These are phyloP conservation scores for Hypoxylon perforatum DNA, from an alignment of 495 filamentous ascomycete genomes.

Conservation along the genomic window DNA sequence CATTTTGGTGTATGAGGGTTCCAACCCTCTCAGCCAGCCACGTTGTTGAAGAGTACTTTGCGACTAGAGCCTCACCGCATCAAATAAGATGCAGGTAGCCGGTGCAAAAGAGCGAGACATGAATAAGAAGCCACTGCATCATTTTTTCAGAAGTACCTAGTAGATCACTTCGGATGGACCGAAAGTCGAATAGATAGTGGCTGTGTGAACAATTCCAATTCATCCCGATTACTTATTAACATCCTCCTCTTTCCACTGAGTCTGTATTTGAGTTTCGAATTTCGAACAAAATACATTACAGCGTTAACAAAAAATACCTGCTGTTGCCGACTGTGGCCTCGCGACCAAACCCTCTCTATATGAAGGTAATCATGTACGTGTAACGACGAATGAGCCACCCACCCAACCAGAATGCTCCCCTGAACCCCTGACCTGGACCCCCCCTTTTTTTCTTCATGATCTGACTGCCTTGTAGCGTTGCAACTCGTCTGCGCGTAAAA, in stretches of 20 bases:
- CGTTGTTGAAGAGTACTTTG: conserved; percentile 9
- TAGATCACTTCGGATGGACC: no score
- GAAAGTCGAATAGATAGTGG: no score
- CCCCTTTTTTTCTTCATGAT: conserved; percentile 17
- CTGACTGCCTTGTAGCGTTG: conserved; percentile 32
- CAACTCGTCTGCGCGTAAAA: conserved; percentile 35
- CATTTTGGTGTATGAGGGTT: background rate
- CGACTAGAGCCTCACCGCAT: conserved; percentile 20
- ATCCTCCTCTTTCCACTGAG: no score
- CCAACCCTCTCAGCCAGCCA: conserved; percentile 16
- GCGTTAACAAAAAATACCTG: background rate
- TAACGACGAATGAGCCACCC: conserved; percentile 28
- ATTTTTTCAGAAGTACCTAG: no score
- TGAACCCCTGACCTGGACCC: conserved; percentile 11
- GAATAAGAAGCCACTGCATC: background rate
- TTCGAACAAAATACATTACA: background rate
- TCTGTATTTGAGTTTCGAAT: no score
- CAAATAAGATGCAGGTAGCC: background rate
- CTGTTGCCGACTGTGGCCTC: conserved; percentile 23
- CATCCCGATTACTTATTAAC: no score
- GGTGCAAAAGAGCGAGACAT: conserved; percentile 14
- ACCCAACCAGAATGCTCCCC: conserved; percentile 32
- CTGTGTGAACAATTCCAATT: no score
- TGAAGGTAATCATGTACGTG: conserved; percentile 18
- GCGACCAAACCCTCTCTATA: conserved; percentile 30